Evolutionary conservation across 2,329 filamentous ascomycete species (phyloP).

Genomic region (Calonectria hongkongensis): DNA sequence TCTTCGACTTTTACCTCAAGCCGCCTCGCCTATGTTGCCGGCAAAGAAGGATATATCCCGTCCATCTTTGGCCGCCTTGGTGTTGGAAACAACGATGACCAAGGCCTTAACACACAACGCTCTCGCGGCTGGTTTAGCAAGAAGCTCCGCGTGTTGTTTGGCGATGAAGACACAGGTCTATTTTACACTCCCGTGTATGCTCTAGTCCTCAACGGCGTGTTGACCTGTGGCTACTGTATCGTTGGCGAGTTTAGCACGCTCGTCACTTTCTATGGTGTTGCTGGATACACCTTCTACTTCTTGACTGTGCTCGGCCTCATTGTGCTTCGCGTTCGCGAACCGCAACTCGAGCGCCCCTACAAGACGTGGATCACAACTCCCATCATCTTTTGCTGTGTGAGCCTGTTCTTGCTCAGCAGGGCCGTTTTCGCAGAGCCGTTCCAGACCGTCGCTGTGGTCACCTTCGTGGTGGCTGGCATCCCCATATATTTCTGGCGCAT

Average conservation of each 20-base stretch:
- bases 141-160: conserved; percentile 77
- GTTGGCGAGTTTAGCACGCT: conserved; percentile 94
- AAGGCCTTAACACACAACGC: conserved; percentile 65
- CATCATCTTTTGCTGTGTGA: conserved; percentile 98
- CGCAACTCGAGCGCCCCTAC: conserved; percentile 91
- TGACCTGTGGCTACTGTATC: conserved; percentile 86
- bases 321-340: conserved; percentile 90
- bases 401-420: conserved; percentile 90
- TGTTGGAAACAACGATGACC: conserved; percentile 70
- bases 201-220: conserved; percentile 84
- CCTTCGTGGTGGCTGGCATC: conserved; percentile 88
- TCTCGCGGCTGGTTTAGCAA: conserved; percentile 76
- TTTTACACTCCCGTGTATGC: conserved; percentile 97
- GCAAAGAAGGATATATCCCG: conserved; percentile 96
- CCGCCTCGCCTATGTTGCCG: conserved; percentile 93
- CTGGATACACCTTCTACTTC: conserved; percentile 98
- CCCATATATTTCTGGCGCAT: conserved; percentile 94
- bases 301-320: conserved; percentile 95
- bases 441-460: conserved; percentile 91
- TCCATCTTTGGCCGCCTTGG: conserved; percentile 89
- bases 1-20: conserved; percentile 95
- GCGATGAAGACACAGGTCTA: conserved; percentile 85
- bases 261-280: conserved; percentile 97
- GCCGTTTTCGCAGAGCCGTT: conserved; percentile 93
- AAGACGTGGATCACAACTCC: conserved; percentile 97